These are phyloP conservation scores for Usnea hakonensis DNA, from an alignment of 495 filamentous ascomycete genomes.

Conservation along the genomic window DNA sequence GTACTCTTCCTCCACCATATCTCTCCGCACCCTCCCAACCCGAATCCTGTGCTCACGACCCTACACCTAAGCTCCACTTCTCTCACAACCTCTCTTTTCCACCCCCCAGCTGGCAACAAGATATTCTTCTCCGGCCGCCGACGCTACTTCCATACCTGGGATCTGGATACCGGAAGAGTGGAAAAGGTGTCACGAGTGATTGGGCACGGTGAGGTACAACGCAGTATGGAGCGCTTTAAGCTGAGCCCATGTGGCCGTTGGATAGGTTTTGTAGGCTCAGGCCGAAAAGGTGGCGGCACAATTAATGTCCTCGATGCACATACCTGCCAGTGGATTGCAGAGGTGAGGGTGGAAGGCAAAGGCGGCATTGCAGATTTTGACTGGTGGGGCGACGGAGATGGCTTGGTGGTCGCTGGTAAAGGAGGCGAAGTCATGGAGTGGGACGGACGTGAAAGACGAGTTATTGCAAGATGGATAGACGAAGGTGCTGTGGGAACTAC, in stretches of 20 bases:
- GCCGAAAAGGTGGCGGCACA: constrained; percentile 74
- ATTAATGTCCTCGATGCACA: constrained; percentile 74
- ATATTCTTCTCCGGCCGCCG: constrained; percentile 82
- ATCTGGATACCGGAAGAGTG: constrained; percentile 68
- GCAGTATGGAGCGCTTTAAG: constrained; percentile 82
- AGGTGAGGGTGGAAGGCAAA: constrained; percentile 73
- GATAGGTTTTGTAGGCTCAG: constrained; percentile 68
- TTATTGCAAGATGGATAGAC: constrained; percentile 78
- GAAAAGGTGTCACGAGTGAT: constrained; percentile 72
- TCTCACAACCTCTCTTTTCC: constrained; percentile 71
- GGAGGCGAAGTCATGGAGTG: constrained; percentile 93
- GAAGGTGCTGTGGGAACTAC: constrained; percentile 85
- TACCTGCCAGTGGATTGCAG: constrained; percentile 83
- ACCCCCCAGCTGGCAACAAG: constrained; percentile 49
- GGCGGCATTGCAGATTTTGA: constrained; percentile 80
- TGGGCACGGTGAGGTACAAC: constrained; percentile 76
- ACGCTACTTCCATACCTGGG: constrained; percentile 91
- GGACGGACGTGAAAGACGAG: constrained; percentile 53
- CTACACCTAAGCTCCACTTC: constrained; percentile 77
- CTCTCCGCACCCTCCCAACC: constrained; percentile 60
- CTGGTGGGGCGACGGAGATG: constrained; percentile 82
- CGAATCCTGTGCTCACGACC: constrained; percentile 82
- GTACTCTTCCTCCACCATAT: constrained; percentile 86
- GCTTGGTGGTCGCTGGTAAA: constrained; percentile 68
- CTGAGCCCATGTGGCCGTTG: constrained; percentile 77